These are phyloP conservation scores for Marasmius sp. DNA, from an alignment of 1,284 basidiomycete species.

Conservation along the genomic window DNA sequence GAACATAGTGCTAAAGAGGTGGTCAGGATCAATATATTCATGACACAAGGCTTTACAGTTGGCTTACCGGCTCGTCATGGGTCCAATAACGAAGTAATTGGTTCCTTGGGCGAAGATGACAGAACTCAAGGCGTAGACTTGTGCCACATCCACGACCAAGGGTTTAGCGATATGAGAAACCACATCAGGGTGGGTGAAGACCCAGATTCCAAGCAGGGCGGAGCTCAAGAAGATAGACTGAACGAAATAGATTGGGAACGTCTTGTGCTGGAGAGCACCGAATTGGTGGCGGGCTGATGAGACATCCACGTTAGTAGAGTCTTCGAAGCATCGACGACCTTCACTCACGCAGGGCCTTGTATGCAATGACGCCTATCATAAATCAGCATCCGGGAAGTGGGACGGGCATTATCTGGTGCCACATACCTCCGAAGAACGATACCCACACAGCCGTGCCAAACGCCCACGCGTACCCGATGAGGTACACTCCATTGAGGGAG, in stretches of 20 bases:
- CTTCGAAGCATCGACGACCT: neutral
- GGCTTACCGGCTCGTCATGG: constrained; percentile 65
- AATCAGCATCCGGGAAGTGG: neutral
- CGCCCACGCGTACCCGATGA: constrained; percentile 58
- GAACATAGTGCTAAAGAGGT: constrained; percentile 59
- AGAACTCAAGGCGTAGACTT: constrained; percentile 61
- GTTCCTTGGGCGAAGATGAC: constrained; percentile 50
- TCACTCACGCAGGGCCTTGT: constrained; percentile 52
- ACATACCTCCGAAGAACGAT: constrained; percentile 62
- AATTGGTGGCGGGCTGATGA: constrained; percentile 67
- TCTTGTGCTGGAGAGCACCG: constrained; percentile 71
- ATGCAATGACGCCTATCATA: constrained; percentile 56
- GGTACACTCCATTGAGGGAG: constrained; percentile 49
- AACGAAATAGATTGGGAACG: constrained; percentile 76
- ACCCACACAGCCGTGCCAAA: constrained; percentile 72
- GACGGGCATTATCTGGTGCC: neutral
- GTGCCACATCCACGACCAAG: constrained; percentile 61
- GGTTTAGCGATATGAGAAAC: constrained; percentile 49
- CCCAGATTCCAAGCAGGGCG: constrained; percentile 61
- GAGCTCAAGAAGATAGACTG: constrained; percentile 57
- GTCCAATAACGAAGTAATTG: constrained; percentile 64
- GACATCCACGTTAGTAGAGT: neutral
- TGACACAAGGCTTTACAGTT: neutral
- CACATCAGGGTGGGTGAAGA: constrained; percentile 63
- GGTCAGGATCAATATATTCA: neutral